Base-by-base conservation (phyloP, 768 basidiomycete species). In the Rhizopogon rudus region DNA sequence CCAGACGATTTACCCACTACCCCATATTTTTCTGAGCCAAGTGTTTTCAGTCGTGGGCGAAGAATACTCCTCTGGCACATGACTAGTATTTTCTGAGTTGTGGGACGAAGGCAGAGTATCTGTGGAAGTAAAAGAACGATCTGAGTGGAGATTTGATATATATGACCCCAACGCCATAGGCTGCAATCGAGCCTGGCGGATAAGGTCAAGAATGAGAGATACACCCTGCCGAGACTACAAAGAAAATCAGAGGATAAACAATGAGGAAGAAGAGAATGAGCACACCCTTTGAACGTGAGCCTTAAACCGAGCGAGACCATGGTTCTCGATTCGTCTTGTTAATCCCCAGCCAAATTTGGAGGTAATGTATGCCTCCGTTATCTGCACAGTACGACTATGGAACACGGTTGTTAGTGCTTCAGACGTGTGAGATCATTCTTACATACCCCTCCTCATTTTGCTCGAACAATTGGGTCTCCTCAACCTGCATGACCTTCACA, bases 291-390 rank as follows among this genome's bases (percentile, higher is more conserved):
- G 91, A 49, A 95, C 76, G 65, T 97, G 91, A 16, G 86, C 82
- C 69, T 94, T 92, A 75, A 96, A 94, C 58, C 82, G 83, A 10
- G 82, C 83, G 51, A 93, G 70, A 17, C 92, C 94, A 61, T 92
- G 91, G 53, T 75, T 88, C 71, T 97, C 94, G 44, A 96, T 93
- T 56, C 82, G 77, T 69, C 84, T 91, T 3, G 93, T 90, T 40
- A 95, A 79, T 25, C 91, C 88, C 85, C 93, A 95, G 9, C 94
- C 94, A 61, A 96, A 88, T 44, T 86, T 82, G 50, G 93, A 96
- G n/a, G 87, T 75, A 54, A 96, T 84, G 57, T 89, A 78, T 3
- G 91, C 94, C 59, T 94, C 91, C 3, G 91, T 95, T 16, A 81
- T 84, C 69, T 96, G 94, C 50, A 88, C 54, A 2, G 91, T 93